Percentiles rank a stretch among this genome's conserved stretches.
Evolutionary conservation across 1,139 yeast species (phyloP).

Genomic region (Pichia cactophila): DNA sequence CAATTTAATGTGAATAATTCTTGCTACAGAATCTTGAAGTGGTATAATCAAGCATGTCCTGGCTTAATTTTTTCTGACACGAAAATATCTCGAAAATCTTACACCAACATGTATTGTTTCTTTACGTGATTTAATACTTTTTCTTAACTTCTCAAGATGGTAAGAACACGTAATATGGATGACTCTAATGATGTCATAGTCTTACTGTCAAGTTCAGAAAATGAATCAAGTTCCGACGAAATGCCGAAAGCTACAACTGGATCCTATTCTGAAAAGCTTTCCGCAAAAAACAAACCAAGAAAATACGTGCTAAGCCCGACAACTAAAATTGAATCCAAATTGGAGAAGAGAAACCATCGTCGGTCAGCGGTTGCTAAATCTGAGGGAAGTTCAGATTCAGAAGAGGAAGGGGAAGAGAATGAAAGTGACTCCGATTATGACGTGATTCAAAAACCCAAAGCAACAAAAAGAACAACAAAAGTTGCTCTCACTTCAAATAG

Average conservation of each 20-base stretch:
- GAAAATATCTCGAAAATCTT: too few species aligned
- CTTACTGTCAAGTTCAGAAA: conserved; percentile 3
- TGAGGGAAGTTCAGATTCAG: not conserved
- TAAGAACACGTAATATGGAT: not conserved
- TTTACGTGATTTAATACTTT: not conserved
- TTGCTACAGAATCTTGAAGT: too few species aligned
- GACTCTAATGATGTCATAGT: conserved; percentile 2
- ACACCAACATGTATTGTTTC: too few species aligned
- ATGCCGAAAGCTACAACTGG: not conserved
- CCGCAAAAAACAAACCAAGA: not conserved
- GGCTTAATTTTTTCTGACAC: too few species aligned
- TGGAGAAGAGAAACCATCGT: not conserved
- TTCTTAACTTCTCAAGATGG: not conserved
- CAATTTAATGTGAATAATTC: too few species aligned
- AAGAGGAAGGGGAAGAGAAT: not conserved
- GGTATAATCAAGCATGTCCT: too few species aligned
- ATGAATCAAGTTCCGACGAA: not conserved
- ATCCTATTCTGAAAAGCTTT: not conserved
- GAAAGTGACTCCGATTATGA: not conserved
- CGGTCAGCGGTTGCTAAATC: too few species aligned
- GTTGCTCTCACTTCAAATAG: not conserved
- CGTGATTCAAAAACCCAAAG: not conserved
- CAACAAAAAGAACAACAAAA: not conserved
- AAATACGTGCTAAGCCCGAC: not conserved
- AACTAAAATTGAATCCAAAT: not conserved